phyloP scores from a whole-genome alignment of 2,329 filamentous ascomycete species.

The Trichoderma citrinoviride region DNA sequence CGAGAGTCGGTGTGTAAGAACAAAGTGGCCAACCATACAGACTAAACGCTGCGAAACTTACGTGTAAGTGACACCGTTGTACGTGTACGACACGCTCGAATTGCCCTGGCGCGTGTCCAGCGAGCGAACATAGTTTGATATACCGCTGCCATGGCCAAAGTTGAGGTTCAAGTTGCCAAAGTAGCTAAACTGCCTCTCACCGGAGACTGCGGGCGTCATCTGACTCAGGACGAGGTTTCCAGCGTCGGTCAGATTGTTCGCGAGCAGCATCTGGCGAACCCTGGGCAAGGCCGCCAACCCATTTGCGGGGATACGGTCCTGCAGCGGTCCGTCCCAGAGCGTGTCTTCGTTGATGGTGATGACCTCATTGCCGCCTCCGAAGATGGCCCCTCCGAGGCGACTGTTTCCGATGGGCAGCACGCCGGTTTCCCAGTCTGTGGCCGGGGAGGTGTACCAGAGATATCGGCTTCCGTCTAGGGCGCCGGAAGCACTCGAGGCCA shows the following conservation, averaged over 20 bases:
- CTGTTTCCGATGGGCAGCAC: constrained; percentile 48
- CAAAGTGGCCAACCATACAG: not conserved
- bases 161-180: constrained; percentile 34
- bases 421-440: constrained; percentile 25
- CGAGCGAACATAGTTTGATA: constrained; percentile 37
- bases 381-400: constrained; percentile 39
- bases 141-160: constrained; percentile 33
- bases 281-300: constrained; percentile 34
- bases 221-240: constrained; percentile 32
- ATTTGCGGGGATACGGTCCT: constrained; percentile 38
- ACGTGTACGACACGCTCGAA: constrained; percentile 36
- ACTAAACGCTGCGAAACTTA: constrained; percentile 19
- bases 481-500: constrained; percentile 1
- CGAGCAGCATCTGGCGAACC: constrained; percentile 37
- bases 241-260: constrained; percentile 38
- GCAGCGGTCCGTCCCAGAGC: constrained; percentile 40
- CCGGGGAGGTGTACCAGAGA: constrained; percentile 24
- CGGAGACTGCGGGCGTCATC: not conserved
- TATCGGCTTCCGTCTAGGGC: constrained; percentile 22
- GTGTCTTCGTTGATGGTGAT: constrained; percentile 46
- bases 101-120: constrained; percentile 39
- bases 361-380: constrained; percentile 40
- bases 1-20: not conserved
- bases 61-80: constrained; percentile 31
- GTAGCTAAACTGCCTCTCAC: constrained; percentile 19